Percentiles rank a stretch among this genome's conserved stretches.
Conservation (phyloP, 169 alveolate species). For the Theileria parva region DNA sequence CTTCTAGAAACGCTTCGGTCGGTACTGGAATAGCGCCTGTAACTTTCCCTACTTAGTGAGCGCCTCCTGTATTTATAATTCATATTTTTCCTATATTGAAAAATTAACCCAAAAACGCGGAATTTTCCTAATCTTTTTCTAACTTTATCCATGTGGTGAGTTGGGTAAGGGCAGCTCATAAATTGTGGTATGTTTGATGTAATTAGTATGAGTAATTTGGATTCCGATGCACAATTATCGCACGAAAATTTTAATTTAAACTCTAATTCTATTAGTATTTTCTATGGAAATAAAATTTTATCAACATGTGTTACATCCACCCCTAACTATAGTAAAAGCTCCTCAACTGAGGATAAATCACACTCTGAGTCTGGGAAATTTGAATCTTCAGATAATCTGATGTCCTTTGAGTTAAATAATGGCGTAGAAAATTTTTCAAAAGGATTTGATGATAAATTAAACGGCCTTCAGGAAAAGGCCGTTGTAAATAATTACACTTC, state of each 20-base stretch:
- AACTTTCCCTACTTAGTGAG: conserved; percentile 20
- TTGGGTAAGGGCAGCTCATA: conserved; percentile 13
- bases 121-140: conserved; percentile 16
- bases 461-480: neutral
- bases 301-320: neutral
- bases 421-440: conserved; percentile 4
- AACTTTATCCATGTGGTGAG: conserved; percentile 25
- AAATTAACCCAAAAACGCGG: neutral
- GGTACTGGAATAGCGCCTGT: conserved; percentile 12
- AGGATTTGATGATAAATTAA: neutral
- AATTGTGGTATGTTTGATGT: neutral
- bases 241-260: neutral
- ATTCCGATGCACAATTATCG: neutral
- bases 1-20: conserved; percentile 37
- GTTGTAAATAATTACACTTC: neutral
- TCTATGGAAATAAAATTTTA: neutral
- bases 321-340: neutral
- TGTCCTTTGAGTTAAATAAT: neutral
- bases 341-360: neutral
- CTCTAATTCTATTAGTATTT: neutral
- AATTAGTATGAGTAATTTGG: neutral
- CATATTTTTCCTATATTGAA: neutral
- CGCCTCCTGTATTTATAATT: conserved; percentile 20
- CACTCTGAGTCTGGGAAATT: neutral
- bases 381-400: neutral